Evolutionary conservation across 2,329 filamentous ascomycete species (phyloP).

Genomic region (Penicillium rolfsii): DNA sequence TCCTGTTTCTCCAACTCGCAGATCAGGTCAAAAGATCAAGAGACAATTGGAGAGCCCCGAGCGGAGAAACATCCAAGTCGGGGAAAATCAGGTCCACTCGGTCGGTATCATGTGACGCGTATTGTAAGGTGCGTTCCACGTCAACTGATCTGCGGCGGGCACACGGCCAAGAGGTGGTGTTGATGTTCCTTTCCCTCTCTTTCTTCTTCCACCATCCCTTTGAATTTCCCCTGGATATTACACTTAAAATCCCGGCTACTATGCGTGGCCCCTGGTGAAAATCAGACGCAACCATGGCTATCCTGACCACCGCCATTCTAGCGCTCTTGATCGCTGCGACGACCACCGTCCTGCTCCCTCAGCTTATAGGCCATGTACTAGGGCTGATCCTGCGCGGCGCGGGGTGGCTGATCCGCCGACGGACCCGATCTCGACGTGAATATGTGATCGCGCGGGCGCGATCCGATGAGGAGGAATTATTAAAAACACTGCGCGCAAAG

Average conservation of each 20-base stretch:
- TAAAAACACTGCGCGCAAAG: constrained; percentile 32
- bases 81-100: constrained; percentile 8
- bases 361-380: constrained; percentile 38
- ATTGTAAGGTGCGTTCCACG: constrained; percentile 26
- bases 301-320: constrained; percentile 38
- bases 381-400: constrained; percentile 47
- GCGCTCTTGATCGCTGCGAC: constrained; percentile 39
- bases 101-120: constrained; percentile 29
- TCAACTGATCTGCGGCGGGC: constrained; percentile 23
- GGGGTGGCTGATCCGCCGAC: constrained; percentile 66
- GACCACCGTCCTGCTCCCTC: constrained; percentile 41
- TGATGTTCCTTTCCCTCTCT: background rate
- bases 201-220: background rate
- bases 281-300: constrained; percentile 35
- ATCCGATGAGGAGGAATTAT: constrained; percentile 47
- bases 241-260: constrained; percentile 13
- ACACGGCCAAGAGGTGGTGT: constrained; percentile 12
- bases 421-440: constrained; percentile 64
- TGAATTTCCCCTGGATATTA: constrained; percentile 1
- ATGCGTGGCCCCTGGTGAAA: constrained; percentile 28
- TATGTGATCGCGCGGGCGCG: constrained; percentile 56
- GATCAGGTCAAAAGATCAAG: background rate
- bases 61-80: constrained; percentile 2
- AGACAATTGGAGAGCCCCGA: constrained; percentile 6
- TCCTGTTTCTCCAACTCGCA: background rate